Evolutionary conservation across 1,139 yeast genomes (phyloP), one percentile per base, ranked within the genome.

Genomic region (Arxiozyma telluris): DNA sequence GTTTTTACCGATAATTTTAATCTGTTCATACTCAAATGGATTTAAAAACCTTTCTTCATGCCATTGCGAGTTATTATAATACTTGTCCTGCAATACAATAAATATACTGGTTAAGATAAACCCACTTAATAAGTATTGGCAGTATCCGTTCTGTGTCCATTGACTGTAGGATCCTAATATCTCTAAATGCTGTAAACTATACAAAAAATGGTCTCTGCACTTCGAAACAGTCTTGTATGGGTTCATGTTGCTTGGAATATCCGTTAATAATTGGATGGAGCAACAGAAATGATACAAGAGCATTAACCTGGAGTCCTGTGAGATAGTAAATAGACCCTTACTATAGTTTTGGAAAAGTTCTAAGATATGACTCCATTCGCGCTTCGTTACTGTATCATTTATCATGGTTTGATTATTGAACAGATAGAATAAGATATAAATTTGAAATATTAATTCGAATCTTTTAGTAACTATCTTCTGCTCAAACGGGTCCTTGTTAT

Each of bases 11-110:
- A 59, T 46, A 30, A 64, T 55, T 44, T 59, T 63, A 17, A 66
- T 47, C 54, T 65, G 67, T 48, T 66, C 69, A 42, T 57, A 58
- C 47, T 62, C 68, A 50, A 67, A 67, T 4, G 71, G 70, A 49
- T 61, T 58, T 27, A 67, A 46, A 20, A 46, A 4, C 11, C n/a
- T 46, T 21, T 21, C 15, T 15, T 17, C 38, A 3, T n/a, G 21
- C 45, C 15, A 22, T n/a, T n/a, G 20, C 15, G 18, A 39, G 22
- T 5, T 21, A 2, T 12, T 59, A 12, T 55, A 51, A 11, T 54
- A 49, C 20, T 52, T 54, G 20, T 55, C 58, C 5, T 52, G 46
- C 39, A 53, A 54, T 22, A 55, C 47, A 21, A 61, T 46, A 4
- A 63, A 53, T 57, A 64, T 58, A 49, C 58, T 60, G 38, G 63